A percentile compares a stretch with the other conserved stretches of the same genome.
Conservation (phyloP, 1,284 basidiomycete species). For the Peniophora sp. region DNA sequence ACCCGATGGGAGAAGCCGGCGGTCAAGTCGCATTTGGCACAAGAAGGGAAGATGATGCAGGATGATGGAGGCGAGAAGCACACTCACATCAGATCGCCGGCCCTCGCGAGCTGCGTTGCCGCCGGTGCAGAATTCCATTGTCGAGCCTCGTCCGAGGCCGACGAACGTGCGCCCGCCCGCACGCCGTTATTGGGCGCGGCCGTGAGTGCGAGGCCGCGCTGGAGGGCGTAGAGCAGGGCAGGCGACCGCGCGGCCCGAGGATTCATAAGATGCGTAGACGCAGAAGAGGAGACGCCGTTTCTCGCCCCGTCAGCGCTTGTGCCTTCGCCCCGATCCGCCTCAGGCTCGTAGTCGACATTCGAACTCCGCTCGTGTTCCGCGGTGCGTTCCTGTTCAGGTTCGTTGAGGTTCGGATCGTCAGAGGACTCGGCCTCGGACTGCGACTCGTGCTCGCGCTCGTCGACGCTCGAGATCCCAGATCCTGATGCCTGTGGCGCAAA, state of each 20-base stretch:
- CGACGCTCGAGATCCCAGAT: too few relatives aligned
- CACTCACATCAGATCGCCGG: conserved; percentile 1
- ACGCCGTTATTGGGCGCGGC: background rate
- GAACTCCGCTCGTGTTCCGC: background rate
- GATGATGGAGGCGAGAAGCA: background rate
- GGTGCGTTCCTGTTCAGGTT: background rate
- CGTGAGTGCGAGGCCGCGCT: background rate
- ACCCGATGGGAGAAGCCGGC: too few relatives aligned
- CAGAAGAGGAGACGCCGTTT: background rate
- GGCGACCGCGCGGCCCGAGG: too few relatives aligned
- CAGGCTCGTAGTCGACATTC: too few relatives aligned
- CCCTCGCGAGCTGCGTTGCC: background rate
- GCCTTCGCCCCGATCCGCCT: background rate
- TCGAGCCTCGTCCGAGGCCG: background rate
- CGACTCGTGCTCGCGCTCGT: too few relatives aligned
- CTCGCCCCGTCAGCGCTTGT: background rate
- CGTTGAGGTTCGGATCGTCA: background rate
- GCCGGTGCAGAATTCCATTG: too few relatives aligned
- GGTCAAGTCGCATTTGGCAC: background rate
- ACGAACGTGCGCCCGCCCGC: background rate
- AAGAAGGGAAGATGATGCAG: background rate
- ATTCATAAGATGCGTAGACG: background rate
- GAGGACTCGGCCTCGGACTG: too few relatives aligned
- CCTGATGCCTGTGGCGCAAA: background rate
- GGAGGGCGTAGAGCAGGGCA: conserved; percentile 1